A percentile compares a stretch with the other conserved stretches of the same genome.
Conservation (phyloP, 2,329 filamentous ascomycete genomes). For the Blastomyces gilchristii region DNA sequence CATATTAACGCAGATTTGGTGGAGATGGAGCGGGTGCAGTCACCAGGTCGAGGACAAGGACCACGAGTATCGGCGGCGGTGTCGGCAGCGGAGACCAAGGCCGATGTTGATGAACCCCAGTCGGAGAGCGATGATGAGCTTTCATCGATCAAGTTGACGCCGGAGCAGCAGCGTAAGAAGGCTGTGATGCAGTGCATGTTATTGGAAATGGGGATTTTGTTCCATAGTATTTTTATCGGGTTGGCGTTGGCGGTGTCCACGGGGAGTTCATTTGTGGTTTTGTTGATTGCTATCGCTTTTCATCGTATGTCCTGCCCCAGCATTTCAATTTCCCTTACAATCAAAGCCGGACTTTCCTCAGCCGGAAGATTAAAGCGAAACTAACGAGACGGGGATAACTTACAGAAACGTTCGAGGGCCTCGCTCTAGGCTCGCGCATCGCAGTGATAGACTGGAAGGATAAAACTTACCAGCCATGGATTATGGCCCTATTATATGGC, state of each 20-base stretch:
- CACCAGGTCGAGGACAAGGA: neutral
- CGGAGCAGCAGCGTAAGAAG: slow-evolving; percentile 44
- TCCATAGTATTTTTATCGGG: slow-evolving; percentile 53
- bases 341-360: neutral
- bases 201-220: slow-evolving; percentile 66
- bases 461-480: slow-evolving; percentile 41
- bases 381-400: slow-evolving; percentile 4
- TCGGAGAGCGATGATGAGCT: neutral
- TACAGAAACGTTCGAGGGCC: slow-evolving; percentile 29
- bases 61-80: neutral
- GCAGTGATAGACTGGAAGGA: slow-evolving; percentile 24
- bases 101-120: neutral
- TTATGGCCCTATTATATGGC: slow-evolving; percentile 70
- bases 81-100: neutral
- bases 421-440: slow-evolving; percentile 28
- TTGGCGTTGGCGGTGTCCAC: slow-evolving; percentile 30
- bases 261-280: slow-evolving; percentile 26
- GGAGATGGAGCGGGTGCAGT: slow-evolving; percentile 18
- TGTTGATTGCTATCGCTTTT: slow-evolving; percentile 29
- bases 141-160: slow-evolving; percentile 14
- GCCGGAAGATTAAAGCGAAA: neutral
- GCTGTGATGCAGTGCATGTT: slow-evolving; percentile 63
- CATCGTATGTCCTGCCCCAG: slow-evolving; percentile 22
- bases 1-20: slow-evolving; percentile 21
- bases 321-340: neutral